Base-by-base conservation (phyloP, 495 filamentous ascomycete genomes). In the Sphaerosporella brunnea region DNA sequence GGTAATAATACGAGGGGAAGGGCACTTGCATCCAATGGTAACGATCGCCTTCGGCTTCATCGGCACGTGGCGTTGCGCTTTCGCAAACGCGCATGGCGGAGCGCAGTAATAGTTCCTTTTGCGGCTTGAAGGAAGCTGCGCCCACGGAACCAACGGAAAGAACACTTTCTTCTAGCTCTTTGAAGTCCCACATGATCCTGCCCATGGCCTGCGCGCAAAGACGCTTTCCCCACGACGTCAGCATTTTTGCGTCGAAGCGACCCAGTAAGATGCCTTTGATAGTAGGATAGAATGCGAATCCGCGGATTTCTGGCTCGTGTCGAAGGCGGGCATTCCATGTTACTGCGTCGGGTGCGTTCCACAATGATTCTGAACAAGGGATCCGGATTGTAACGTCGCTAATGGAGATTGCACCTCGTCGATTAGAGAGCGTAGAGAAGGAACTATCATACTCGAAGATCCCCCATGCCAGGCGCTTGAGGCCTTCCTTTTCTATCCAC, bases 371-470 rank as follows among this genome's bases (percentile, higher is more conserved):
- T 3, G 50, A 53, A 35, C 60, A 63, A 15, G 60, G 60, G 36
- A 63, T 47, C 2, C 56, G 53, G 4, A 51, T 53, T 2, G 56
- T 54, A 8, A 63, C 60, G 51, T 63, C 60, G 21, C 53, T 60
- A 10, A 63, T 36, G n/a, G 53, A 56, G n/a, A 63, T 60, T 13
- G 60, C 60, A 20, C 60, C 60, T 23, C 60, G 53, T 7, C 60
- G 53, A 37, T 59, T 63, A 15, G 60, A 63, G 28, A 63, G 38
- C 1, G 60, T 63, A 2, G 60, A 63, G 30, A 63, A 62, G 15
- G 53, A 60, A 35, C 51, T 63, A 45, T 63, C 60, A 25, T 63
- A 63, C 23, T 62, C 60, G 25, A 63, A 63, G 11, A 62, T 60
- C 16, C 62, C 53, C 60, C 60, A 63, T 16, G 60, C 60, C 18